A percentile compares a stretch with the other conserved stretches of the same genome.
phyloP scores from a whole-genome alignment of 129 eudicot species.

The Ambrosia trifida region DNA sequence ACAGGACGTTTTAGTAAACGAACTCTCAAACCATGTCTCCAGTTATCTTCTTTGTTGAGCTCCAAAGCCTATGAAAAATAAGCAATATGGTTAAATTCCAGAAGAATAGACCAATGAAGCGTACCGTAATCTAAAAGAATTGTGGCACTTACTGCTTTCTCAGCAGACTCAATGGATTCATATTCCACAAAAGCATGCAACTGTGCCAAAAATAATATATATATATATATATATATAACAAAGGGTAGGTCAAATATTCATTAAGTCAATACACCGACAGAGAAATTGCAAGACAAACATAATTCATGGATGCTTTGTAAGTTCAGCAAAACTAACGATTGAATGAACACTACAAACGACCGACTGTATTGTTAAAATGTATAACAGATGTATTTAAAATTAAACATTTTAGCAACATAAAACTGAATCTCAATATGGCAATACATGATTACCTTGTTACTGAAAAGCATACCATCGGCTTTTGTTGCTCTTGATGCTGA shows the following conservation, averaged over 20 bases:
- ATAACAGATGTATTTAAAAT: neutral
- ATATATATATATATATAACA: no score
- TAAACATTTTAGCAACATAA: neutral
- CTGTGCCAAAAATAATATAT: slow-evolving; percentile 38
- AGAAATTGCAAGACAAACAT: neutral
- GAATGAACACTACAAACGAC: neutral
- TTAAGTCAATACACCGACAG: slow-evolving; percentile 1
- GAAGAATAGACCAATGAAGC: slow-evolving; percentile 2
- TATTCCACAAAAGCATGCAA: slow-evolving; percentile 98
- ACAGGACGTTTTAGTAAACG: slow-evolving; percentile 75
- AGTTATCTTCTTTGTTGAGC: slow-evolving; percentile 72
- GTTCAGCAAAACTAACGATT: neutral
- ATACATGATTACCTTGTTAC: slow-evolving; percentile 63
- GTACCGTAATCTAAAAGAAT: slow-evolving; percentile 1
- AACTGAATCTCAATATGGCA: neutral
- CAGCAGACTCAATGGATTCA: slow-evolving; percentile 79
- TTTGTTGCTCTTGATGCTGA: slow-evolving; percentile 68
- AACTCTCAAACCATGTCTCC: slow-evolving; percentile 95
- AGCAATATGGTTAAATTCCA: slow-evolving; percentile 8
- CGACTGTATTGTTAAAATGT: neutral
- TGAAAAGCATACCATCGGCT: slow-evolving; percentile 55
- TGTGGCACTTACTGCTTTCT: slow-evolving; percentile 72
- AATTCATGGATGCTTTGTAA: neutral
- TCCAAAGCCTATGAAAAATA: slow-evolving; percentile 56
- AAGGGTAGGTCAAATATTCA: neutral